Percentiles rank a stretch among this genome's conserved stretches.
Evolutionary conservation across 2,329 filamentous ascomycete genomes (phyloP).

Genomic region (Pseudogymnoascus sp.): DNA sequence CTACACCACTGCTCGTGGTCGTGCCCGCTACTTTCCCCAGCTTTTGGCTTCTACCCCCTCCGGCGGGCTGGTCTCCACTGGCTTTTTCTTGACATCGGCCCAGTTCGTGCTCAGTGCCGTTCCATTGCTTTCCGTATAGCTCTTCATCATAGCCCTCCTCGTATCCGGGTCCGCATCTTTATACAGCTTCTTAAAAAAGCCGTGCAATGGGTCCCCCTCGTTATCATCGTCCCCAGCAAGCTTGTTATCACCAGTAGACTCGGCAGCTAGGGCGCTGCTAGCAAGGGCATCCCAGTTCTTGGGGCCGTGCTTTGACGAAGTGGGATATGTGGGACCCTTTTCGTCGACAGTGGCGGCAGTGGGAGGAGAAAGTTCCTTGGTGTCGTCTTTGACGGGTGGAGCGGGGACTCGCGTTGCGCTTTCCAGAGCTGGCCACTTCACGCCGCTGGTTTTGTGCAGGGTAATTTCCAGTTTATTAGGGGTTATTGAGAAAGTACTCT

Average conservation of each 20-base stretch:
- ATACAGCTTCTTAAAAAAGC: slow-evolving; percentile 88
- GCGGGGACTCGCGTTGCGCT: slow-evolving; percentile 8
- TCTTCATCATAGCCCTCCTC: slow-evolving; percentile 94
- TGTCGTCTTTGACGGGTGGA: background rate
- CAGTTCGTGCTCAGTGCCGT: slow-evolving; percentile 90
- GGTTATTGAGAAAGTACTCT: slow-evolving; percentile 56
- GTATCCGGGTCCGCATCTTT: slow-evolving; percentile 68
- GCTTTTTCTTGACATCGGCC: slow-evolving; percentile 65
- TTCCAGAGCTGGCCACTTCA: slow-evolving; percentile 26
- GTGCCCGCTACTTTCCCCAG: background rate
- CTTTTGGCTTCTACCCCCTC: background rate
- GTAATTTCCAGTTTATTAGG: slow-evolving; percentile 72
- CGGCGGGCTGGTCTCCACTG: slow-evolving; percentile 48
- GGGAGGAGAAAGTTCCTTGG: slow-evolving; percentile 4
- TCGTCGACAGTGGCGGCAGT: slow-evolving; percentile 11
- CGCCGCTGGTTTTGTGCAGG: slow-evolving; percentile 57
- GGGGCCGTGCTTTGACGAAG: slow-evolving; percentile 70
- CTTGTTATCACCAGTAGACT: slow-evolving; percentile 30
- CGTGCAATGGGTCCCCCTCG: slow-evolving; percentile 58
- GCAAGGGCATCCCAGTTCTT: slow-evolving; percentile 89
- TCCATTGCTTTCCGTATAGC: slow-evolving; percentile 86
- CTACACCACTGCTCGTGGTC: background rate
- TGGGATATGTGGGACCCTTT: slow-evolving; percentile 56
- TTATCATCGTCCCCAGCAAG: slow-evolving; percentile 45
- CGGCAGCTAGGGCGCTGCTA: slow-evolving; percentile 34